Conservation (phyloP, 805 yeast species). For the Saturnispora ahearnii region DNA sequence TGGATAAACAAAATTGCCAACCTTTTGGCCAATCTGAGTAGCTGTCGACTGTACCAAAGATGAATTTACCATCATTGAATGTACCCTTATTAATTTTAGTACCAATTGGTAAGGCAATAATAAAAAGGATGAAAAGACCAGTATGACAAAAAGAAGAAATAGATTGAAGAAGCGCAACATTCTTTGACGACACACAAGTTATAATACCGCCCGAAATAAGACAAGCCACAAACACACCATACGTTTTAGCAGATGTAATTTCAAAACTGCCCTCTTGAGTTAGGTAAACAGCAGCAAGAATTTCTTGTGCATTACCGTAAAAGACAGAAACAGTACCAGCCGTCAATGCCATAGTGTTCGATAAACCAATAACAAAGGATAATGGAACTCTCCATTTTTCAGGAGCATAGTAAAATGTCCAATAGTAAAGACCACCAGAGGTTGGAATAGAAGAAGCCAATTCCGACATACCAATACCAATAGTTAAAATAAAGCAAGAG, state of each 20-base stretch:
- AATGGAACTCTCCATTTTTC: slow-evolving; percentile 38
- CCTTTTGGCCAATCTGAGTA: slow-evolving; percentile 48
- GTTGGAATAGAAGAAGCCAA: slow-evolving; percentile 62
- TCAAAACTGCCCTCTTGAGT: slow-evolving; percentile 42
- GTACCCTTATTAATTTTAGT: slow-evolving; percentile 28
- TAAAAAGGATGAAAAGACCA: slow-evolving; percentile 39
- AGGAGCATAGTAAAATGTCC: slow-evolving; percentile 62
- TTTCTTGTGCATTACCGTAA: slow-evolving; percentile 53
- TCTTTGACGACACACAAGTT: slow-evolving; percentile 46
- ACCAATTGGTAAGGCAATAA: slow-evolving; percentile 59
- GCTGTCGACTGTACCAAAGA: slow-evolving; percentile 45
- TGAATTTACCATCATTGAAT: slow-evolving; percentile 39
- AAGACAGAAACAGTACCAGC: slow-evolving; percentile 58
- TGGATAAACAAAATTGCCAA: slow-evolving; percentile 36
- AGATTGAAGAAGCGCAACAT: slow-evolving; percentile 49
- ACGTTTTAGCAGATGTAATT: slow-evolving; percentile 42
- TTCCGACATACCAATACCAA: slow-evolving; percentile 55
- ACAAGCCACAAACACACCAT: slow-evolving; percentile 58
- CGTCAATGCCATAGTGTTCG: slow-evolving; percentile 54
- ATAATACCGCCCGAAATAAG: slow-evolving; percentile 39
- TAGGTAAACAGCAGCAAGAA: slow-evolving; percentile 46
- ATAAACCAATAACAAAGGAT: slow-evolving; percentile 53
- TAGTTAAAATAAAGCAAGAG: slow-evolving; percentile 37
- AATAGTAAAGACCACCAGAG: slow-evolving; percentile 61
- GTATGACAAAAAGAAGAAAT: slow-evolving; percentile 47